A percentile compares a stretch with the other conserved stretches of the same genome.
These are phyloP conservation scores for Rehmannia glutinosa DNA, from an alignment of 257 asterid species.

Conservation along the genomic window DNA sequence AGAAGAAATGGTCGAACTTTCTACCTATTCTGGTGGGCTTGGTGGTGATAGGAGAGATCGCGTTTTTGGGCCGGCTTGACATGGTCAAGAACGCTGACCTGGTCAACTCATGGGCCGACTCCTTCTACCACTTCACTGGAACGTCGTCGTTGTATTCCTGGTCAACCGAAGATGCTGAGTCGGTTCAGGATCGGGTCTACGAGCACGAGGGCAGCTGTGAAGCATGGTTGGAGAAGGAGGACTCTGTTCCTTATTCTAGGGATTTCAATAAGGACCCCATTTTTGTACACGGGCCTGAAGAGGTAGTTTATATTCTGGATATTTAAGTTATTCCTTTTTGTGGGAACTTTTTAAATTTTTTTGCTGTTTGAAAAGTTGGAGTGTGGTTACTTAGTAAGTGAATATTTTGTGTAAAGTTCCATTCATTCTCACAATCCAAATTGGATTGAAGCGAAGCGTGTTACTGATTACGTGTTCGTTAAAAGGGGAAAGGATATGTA, in stretches of 20 bases:
- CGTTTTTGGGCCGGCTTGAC: slow-evolving; percentile 72
- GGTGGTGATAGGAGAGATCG: slow-evolving; percentile 82
- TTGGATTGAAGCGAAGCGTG: slow-evolving; percentile 5
- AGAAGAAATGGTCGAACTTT: slow-evolving; percentile 61
- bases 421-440: slow-evolving; percentile 9
- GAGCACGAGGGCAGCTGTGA: slow-evolving; percentile 45
- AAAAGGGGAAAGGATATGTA: not conserved
- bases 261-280: slow-evolving; percentile 71
- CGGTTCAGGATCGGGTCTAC: slow-evolving; percentile 19
- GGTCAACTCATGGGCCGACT: slow-evolving; percentile 90
- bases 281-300: slow-evolving; percentile 47
- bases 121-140: slow-evolving; percentile 67
- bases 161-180: slow-evolving; percentile 14
- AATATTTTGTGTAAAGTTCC: not conserved
- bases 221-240: slow-evolving; percentile 82
- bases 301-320: slow-evolving; percentile 36
- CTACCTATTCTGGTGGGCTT: slow-evolving; percentile 62
- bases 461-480: not conserved
- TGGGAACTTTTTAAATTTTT: not conserved
- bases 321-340: not conserved
- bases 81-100: slow-evolving; percentile 71
- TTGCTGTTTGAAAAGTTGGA: not conserved
- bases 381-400: not conserved
- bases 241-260: slow-evolving; percentile 56
- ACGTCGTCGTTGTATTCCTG: slow-evolving; percentile 21